These are phyloP conservation scores for Eutrema heterophyllum DNA, from an alignment of 345 rosid genomes.

Conservation along the genomic window DNA sequence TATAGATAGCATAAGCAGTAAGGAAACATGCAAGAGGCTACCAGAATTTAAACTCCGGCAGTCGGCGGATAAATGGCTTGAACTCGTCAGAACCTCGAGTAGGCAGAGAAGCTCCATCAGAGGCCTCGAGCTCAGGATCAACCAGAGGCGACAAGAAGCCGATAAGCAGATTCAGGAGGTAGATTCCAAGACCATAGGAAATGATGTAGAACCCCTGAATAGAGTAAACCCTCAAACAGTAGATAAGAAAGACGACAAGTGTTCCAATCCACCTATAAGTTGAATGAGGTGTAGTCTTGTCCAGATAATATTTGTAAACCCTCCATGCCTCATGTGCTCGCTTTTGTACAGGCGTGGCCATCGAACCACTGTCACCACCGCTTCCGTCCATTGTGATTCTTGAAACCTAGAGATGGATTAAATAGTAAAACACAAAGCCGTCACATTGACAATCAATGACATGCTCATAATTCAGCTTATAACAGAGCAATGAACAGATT, in stretches of 20 bases:
- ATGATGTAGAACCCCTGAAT: conserved; percentile 86
- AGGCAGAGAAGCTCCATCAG: conserved; percentile 75
- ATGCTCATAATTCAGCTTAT: neutral
- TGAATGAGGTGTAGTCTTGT: conserved; percentile 80
- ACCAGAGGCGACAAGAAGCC: conserved; percentile 93
- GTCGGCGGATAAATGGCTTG: conserved; percentile 91
- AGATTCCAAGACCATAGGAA: conserved; percentile 90
- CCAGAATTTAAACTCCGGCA: conserved; percentile 98
- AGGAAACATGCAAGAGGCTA: conserved; percentile 1
- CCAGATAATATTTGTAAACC: conserved; percentile 76
- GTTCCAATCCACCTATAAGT: conserved; percentile 86
- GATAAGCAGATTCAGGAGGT: conserved; percentile 76
- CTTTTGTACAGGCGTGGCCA: conserved; percentile 57
- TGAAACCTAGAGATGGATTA: conserved; percentile 27
- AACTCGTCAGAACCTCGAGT: conserved; percentile 96
- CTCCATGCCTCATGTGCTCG: conserved; percentile 68
- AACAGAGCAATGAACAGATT: neutral
- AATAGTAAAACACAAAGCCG: neutral
- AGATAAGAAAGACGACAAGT: conserved; percentile 43
- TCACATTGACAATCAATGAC: neutral
- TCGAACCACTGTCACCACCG: conserved; percentile 55
- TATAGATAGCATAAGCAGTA: neutral
- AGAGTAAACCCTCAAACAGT: conserved; percentile 61
- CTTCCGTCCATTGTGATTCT: conserved; percentile 63
- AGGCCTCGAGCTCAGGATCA: conserved; percentile 70